Base-by-base conservation (phyloP, 495 filamentous ascomycete genomes). In the Jackrogersella multiformis region DNA sequence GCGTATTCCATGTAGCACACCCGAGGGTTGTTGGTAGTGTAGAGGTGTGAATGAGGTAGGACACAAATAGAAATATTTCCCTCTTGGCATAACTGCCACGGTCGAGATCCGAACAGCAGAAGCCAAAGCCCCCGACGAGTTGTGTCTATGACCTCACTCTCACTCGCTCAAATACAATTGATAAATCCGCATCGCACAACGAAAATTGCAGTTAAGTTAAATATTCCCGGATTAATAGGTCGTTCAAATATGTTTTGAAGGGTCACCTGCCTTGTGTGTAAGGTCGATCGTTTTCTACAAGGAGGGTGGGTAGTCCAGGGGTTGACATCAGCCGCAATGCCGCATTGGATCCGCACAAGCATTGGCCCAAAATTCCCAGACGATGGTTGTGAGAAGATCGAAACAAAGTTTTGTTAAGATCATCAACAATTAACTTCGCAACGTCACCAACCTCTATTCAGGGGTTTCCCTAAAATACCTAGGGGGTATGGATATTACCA, bases 331-430 rank as follows among this genome's bases (percentile, higher is more conserved):
- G 67, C 67, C 61, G 32, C 32, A 36, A 36, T 53, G 36, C 30
- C 48, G 62, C 62, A 66, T 26, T 53, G 26, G 61, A 56, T 56
- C 66, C 26, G 66, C 61, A 69, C 28, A 52, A 41, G 49, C 44
- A 53, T 53, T 44, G 61, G 34, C 45, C 61, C 61, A 57, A 32
- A 66, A 54, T 61, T 65, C 67, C 57, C 53, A 34, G 16, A 66
- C 61, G 28, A 35, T 70, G 61, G 61, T 57, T 61, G 56, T 23
- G 38, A 20, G 67, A 70, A 70, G 67, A 65, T 65, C 61, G 45
- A 70, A 65, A 65, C 61, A 65, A 57, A 61, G n/a, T 69, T 59
- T 36, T 24, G 61, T 52, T 44, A 64, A 56, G 60, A 65, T 69
- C 66, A 49, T 55, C 48, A 46, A 41, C 46, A 7, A 52, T 56